Evolutionary conservation across 2,329 filamentous ascomycete species (phyloP), one percentile per base, ranked within the genome.

Genomic region (Pseudogymnoascus pannorum): DNA sequence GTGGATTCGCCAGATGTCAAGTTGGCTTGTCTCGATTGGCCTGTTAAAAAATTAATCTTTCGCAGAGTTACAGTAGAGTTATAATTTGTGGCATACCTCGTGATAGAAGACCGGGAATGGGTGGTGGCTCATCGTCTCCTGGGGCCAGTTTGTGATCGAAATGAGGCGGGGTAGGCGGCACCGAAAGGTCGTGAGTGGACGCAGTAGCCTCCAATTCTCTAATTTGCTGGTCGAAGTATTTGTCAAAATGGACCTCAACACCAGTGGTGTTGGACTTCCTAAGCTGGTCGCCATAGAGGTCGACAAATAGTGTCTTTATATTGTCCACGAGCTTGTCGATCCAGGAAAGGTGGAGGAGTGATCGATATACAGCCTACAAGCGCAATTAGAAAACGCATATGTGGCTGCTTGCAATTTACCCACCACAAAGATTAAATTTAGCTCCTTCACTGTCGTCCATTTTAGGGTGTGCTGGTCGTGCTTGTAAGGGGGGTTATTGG

Each of bases 241-340:
- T 82, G 71, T 95, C 91, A 72, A 99, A 99, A 58, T 84, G 82
- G 76, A 92, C 96, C 72, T 92, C 85, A 62, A 94, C 81, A 20
- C 89, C 80, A 60, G 89, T 91, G 9, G 87, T 89, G 72, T 93
- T 84, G 24, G 89, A 84, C 68, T 89, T 89, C 73, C 86, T 92
- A 61, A 99, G 78, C 74, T 96, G 89, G 62, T 94, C 88, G 67
- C 87, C 89, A 73, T 97, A 99, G 26, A 97, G 81, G 66, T 92
- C 89, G 67, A 94, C 82, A 72, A 97, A 99, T 33, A 99, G 87
- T 8, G 89, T 92, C 73, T 88, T 91, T 70, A 97, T 91, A 70
- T 97, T 96, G 71, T 97, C 93, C 67, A 99, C 86, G 57, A 99
- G 87, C 74, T 94, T 92, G 75, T 99, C 94, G 66, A 97, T 91